Evolutionary conservation across 352 stramenopile genomes (phyloP).

Genomic region (Phytopythium cucurbitacearum): DNA sequence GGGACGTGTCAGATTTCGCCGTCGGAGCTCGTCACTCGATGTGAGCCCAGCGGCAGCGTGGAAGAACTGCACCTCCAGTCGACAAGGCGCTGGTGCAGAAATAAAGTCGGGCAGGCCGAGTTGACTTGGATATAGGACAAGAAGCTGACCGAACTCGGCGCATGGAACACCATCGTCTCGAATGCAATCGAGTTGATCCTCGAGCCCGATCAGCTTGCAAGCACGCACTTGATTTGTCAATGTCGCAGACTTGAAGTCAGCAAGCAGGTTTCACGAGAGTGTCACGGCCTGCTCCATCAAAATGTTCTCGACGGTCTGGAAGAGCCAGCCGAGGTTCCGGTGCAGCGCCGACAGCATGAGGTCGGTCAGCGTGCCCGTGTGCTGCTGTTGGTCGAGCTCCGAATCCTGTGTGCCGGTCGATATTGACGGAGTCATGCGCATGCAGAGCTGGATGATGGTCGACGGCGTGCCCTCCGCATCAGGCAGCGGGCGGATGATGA

Average conservation of each 20-base stretch:
- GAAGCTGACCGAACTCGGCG: too few relatives aligned
- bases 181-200: too few relatives aligned
- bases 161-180: too few relatives aligned
- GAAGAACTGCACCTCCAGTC: too few relatives aligned
- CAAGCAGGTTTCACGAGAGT: neutral
- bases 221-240: neutral
- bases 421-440: conserved; percentile 39
- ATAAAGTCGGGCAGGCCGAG: too few relatives aligned
- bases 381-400: conserved; percentile 10
- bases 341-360: conserved; percentile 39
- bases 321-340: conserved; percentile 39
- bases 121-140: too few relatives aligned
- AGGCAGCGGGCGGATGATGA: conserved; percentile 23
- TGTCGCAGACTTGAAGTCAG: neutral
- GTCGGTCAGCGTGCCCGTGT: conserved; percentile 35
- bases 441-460: conserved; percentile 48
- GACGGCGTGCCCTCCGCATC: conserved; percentile 10
- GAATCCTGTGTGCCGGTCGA: conserved; percentile 6
- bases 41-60: too few relatives aligned
- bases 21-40: too few relatives aligned
- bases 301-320: conserved; percentile 54
- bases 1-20: too few relatives aligned
- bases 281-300: conserved; percentile 31
- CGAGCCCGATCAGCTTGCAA: too few relatives aligned
- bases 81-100: too few relatives aligned